A percentile compares a stretch with the other conserved stretches of the same genome.
These are phyloP conservation scores for Alternaria ventricosa DNA, from an alignment of 2,329 filamentous ascomycete species.

Conservation along the genomic window DNA sequence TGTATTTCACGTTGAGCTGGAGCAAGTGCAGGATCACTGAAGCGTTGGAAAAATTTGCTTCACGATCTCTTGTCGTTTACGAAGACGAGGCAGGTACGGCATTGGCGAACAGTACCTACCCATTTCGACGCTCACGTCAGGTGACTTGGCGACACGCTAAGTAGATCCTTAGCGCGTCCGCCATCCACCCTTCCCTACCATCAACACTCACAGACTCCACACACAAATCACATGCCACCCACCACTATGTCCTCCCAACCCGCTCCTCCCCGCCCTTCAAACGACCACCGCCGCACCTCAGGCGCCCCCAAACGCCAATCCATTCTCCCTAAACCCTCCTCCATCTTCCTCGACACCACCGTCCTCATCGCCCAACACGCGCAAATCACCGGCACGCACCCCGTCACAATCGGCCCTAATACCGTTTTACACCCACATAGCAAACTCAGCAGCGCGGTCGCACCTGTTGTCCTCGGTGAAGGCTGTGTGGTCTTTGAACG, in stretches of 20 bases:
- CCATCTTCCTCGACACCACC: slow-evolving; percentile 53
- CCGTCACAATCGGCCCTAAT: slow-evolving; percentile 78
- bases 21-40: neutral
- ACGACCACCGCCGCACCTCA: slow-evolving; percentile 38
- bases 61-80: neutral
- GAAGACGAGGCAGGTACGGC: neutral
- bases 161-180: slow-evolving; percentile 7
- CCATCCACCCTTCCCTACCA: neutral
- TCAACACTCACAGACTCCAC: neutral
- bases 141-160: slow-evolving; percentile 15
- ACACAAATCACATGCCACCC: neutral
- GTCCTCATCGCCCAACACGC: slow-evolving; percentile 58
- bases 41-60: too few species aligned
- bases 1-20: neutral
- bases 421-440: slow-evolving; percentile 86
- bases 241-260: slow-evolving; percentile 29
- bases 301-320: slow-evolving; percentile 45
- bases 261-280: slow-evolving; percentile 25
- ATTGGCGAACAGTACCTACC: neutral
- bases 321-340: slow-evolving; percentile 47
- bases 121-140: neutral
- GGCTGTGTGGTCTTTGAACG: slow-evolving; percentile 79
- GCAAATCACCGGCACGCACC: slow-evolving; percentile 70
- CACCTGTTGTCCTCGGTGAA: slow-evolving; percentile 53
- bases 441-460: slow-evolving; percentile 52